These are phyloP conservation scores for Orbilia ellipsospora DNA, from an alignment of 2,329 filamentous ascomycete genomes.

Conservation along the genomic window DNA sequence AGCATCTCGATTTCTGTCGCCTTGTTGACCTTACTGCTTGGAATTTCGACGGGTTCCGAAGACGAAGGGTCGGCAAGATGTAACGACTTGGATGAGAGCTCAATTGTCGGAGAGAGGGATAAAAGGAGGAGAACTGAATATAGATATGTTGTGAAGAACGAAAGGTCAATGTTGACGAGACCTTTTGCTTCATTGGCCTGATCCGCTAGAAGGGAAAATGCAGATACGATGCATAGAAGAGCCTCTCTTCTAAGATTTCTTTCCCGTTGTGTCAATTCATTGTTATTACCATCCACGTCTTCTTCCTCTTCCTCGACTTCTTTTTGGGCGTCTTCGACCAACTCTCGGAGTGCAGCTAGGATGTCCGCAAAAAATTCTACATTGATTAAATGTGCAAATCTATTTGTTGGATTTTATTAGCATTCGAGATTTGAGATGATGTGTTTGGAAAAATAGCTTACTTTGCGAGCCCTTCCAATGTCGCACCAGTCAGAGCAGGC, in stretches of 20 bases:
- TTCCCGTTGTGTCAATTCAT: slow-evolving; percentile 38
- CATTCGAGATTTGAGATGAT: background rate
- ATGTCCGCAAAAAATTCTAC: slow-evolving; percentile 98
- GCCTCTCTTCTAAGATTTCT: slow-evolving; percentile 86
- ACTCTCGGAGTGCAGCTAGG: slow-evolving; percentile 90
- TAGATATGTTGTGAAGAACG: slow-evolving; percentile 93
- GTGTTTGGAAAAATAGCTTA: slow-evolving; percentile 10
- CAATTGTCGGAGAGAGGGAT: slow-evolving; percentile 84
- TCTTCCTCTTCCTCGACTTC: slow-evolving; percentile 64
- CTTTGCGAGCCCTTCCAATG: slow-evolving; percentile 85
- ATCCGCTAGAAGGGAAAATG: slow-evolving; percentile 93
- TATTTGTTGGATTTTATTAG: slow-evolving; percentile 60
- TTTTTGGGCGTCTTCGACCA: slow-evolving; percentile 78
- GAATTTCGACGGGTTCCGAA: slow-evolving; percentile 61
- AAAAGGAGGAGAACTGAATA: slow-evolving; percentile 85
- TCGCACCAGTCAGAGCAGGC: slow-evolving; percentile 92
- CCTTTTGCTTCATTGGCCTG: slow-evolving; percentile 87
- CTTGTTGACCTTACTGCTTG: slow-evolving; percentile 83
- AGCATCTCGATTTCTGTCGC: slow-evolving; percentile 94
- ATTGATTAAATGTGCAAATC: slow-evolving; percentile 96
- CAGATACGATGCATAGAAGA: slow-evolving; percentile 93
- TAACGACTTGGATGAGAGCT: slow-evolving; percentile 78
- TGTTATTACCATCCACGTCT: slow-evolving; percentile 66
- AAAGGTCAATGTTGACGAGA: slow-evolving; percentile 86
- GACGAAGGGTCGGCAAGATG: slow-evolving; percentile 74